Evolutionary conservation across 2,329 filamentous ascomycete genomes (phyloP), one percentile per base, ranked within the genome.

Genomic region (Tolypocladium endophyticum): DNA sequence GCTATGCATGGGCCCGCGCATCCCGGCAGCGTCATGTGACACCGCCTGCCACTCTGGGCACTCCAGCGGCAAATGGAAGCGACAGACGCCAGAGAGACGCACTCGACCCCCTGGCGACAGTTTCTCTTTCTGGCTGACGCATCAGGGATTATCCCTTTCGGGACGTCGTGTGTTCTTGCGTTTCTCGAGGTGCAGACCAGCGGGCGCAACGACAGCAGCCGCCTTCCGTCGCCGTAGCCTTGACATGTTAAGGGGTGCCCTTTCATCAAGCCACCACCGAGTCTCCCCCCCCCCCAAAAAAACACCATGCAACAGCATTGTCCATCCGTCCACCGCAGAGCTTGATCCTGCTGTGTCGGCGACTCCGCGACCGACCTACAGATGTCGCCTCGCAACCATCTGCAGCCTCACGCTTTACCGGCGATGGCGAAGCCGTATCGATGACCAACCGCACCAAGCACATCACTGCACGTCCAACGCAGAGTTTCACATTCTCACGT

Each of bases 1-100:
- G 57, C 61, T 60, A 60, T 63, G 60, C 57, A 63, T 57, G 41
- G 25, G 23, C 38, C 41, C 61, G 52, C 56, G 63, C 63, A 63
- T 57, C 50, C 47, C 18, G 14, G 30, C 23, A 16, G 28, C 52
- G 50, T 64, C 63, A 64, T 63, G 63, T 63, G 63, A 64, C 50
- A 54, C 50, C 50, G 50, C 50, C 50, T 54, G 2, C 50, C 50
- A 2, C 20, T 36, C 50, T 35, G 50, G 30, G 30, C 50, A 53
- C 30, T 1, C 20, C 30, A 2, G 50, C 50, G 50, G 30, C 50
- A 54, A 36, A 16, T 23, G 9, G 50, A 35, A 33, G 28, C 50
- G 50, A 53, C 28, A 33, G 28, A n/a, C 45, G 45, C 43, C 39
- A 8, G 38, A 39, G 38, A 38, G 38, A 18, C 3, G 41, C n/a